Evolutionary conservation across 139 green algal genomes (phyloP).

Genomic region (Chlorella sp.): DNA sequence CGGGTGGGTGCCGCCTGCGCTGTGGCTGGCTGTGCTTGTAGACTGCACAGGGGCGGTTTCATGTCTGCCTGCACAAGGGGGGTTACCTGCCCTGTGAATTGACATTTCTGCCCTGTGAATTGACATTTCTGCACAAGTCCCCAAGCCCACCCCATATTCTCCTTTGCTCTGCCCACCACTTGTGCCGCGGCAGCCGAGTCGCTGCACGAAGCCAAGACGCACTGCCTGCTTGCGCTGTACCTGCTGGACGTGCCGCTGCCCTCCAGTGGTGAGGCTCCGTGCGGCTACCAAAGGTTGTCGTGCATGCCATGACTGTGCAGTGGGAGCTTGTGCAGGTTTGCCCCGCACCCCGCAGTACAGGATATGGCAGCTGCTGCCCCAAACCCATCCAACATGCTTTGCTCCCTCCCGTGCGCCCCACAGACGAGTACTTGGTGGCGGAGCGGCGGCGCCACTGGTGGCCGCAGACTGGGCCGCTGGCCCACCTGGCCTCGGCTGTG

Average conservation of each 20-base stretch:
- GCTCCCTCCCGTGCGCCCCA: background rate
- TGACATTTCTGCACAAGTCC: too few relatives aligned
- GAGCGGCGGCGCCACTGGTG: background rate
- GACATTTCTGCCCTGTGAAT: too few relatives aligned
- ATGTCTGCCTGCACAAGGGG: too few relatives aligned
- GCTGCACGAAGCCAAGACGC: constrained; percentile 22
- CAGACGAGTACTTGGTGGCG: constrained; percentile 17
- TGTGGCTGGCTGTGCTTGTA: too few relatives aligned
- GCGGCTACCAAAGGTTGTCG: too few relatives aligned
- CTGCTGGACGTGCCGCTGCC: constrained; percentile 53
- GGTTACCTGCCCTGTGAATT: too few relatives aligned
- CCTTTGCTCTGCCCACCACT: too few relatives aligned
- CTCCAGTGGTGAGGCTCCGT: constrained; percentile 3
- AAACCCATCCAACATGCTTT: too few relatives aligned
- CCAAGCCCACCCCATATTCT: too few relatives aligned
- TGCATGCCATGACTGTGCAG: too few relatives aligned
- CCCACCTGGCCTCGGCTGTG: too few relatives aligned
- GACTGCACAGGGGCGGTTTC: too few relatives aligned
- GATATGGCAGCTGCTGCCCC: background rate
- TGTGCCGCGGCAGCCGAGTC: constrained; percentile 1
- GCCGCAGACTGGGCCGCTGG: background rate
- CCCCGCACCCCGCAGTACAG: background rate
- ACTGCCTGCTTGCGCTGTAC: constrained; percentile 42
- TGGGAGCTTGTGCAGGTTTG: background rate
- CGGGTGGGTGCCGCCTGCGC: background rate